Evolutionary conservation across 495 filamentous ascomycete species (phyloP).

Genomic region (Filosporella fistucella): DNA sequence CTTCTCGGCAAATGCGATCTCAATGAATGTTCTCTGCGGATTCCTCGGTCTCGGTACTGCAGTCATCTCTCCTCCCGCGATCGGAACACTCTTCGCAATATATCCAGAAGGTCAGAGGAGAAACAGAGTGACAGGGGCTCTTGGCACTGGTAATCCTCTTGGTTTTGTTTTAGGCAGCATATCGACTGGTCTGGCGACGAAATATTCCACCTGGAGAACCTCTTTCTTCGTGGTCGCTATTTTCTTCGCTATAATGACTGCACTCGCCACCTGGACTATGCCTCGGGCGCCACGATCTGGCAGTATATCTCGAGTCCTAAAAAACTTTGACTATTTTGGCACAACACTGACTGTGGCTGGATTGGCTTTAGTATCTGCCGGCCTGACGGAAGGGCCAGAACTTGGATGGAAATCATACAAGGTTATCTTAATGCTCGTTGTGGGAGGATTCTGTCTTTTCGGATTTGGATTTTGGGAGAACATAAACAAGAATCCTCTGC

Average conservation of each 20-base stretch:
- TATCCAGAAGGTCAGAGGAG: conserved; percentile 52
- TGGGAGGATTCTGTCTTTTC: conserved; percentile 46
- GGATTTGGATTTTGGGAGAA: conserved; percentile 53
- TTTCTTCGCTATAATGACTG: conserved; percentile 46
- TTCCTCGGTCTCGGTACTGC: conserved; percentile 56
- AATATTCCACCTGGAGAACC: conserved; percentile 53
- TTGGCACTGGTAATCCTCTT: conserved; percentile 57
- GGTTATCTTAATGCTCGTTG: conserved; percentile 49
- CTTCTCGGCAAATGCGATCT: conserved; percentile 46
- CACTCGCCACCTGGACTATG: conserved; percentile 49
- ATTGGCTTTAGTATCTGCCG: conserved; percentile 29
- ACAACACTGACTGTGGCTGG: conserved; percentile 26
- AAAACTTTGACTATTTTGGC: conserved; percentile 32
- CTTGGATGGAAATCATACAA: conserved; percentile 52
- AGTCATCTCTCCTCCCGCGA: conserved; percentile 53
- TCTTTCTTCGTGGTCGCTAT: conserved; percentile 53
- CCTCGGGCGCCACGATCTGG: conserved; percentile 43
- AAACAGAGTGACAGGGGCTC: conserved; percentile 60
- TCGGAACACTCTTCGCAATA: conserved; percentile 53
- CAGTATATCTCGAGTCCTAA: conserved; percentile 27
- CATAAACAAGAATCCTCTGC: conserved; percentile 26
- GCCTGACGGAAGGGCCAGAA: conserved; percentile 33
- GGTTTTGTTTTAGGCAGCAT: conserved; percentile 59
- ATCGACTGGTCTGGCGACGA: conserved; percentile 50
- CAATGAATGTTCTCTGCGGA: conserved; percentile 54